Conservation (phyloP, 83 land plant genomes). For the Thuja plicata region DNA sequence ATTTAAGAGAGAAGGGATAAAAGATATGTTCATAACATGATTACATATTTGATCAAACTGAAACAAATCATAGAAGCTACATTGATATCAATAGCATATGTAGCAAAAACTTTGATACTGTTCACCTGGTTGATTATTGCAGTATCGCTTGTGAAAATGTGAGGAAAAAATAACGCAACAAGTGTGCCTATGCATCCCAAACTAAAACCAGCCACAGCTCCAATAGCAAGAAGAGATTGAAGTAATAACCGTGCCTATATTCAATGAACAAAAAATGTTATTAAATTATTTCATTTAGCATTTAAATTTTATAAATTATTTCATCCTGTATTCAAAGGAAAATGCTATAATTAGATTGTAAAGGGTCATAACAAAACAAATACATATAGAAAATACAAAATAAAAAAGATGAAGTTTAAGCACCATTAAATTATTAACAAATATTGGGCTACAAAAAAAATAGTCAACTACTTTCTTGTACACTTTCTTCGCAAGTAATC, state of each 20-base stretch:
- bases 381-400: neutral
- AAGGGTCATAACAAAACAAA: neutral
- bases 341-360: neutral
- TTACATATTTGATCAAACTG: neutral
- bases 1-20: neutral
- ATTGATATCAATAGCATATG: neutral
- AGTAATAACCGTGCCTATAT: conserved; percentile 71
- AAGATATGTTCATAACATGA: neutral
- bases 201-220: conserved; percentile 55
- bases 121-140: conserved; percentile 62
- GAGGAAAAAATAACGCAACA: conserved; percentile 74
- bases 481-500: neutral
- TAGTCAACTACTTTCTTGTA: neutral
- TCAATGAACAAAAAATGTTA: neutral
- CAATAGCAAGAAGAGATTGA: conserved; percentile 71
- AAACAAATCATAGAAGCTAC: neutral
- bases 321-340: neutral
- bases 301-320: neutral
- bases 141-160: conserved; percentile 67
- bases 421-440: neutral
- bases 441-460: neutral
- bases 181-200: conserved; percentile 65
- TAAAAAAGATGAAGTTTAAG: neutral
- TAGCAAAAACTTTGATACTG: neutral
- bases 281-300: neutral